phyloP scores from a whole-genome alignment of 1,139 yeast genomes.

The Kazachstania sp. region DNA sequence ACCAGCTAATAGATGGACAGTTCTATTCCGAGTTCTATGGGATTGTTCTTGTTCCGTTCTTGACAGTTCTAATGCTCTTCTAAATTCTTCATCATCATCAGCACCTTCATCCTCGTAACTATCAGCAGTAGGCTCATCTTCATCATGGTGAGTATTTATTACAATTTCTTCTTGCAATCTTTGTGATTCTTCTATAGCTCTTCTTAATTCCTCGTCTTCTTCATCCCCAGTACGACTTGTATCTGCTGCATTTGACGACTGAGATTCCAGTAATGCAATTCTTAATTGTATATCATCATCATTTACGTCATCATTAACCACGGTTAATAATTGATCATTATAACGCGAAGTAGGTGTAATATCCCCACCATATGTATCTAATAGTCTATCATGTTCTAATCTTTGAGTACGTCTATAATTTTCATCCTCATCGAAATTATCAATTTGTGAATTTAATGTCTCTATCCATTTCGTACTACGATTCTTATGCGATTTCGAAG shows the following conservation, averaged over 20 bases:
- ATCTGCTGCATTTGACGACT: constrained; percentile 9
- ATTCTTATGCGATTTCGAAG: constrained; percentile 6
- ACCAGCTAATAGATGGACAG: neutral
- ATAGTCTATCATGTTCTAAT: constrained; percentile 16
- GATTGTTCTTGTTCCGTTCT: constrained; percentile 10
- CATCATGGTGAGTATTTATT: neutral
- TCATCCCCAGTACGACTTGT: constrained; percentile 4
- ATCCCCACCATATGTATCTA: constrained; percentile 30
- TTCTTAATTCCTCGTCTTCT: constrained; percentile 18
- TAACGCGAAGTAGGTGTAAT: constrained; percentile 7
- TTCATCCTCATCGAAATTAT: constrained; percentile 30
- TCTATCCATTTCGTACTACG: constrained; percentile 27
- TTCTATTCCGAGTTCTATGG: constrained; percentile 1
- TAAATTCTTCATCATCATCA: constrained; percentile 19
- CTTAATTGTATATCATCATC: constrained; percentile 38
- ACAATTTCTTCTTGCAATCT: constrained; percentile 32
- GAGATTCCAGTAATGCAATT: constrained; percentile 37
- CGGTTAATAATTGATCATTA: neutral
- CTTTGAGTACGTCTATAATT: constrained; percentile 17
- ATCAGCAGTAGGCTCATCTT: too few species aligned
- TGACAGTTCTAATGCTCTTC: constrained; percentile 35
- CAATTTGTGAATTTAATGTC: constrained; percentile 22
- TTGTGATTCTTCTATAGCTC: constrained; percentile 30
- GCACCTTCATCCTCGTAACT: neutral
- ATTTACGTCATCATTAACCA: constrained; percentile 24